These are phyloP conservation scores for Lentinus polychrous DNA, from an alignment of 1,284 basidiomycete genomes.

Conservation along the genomic window DNA sequence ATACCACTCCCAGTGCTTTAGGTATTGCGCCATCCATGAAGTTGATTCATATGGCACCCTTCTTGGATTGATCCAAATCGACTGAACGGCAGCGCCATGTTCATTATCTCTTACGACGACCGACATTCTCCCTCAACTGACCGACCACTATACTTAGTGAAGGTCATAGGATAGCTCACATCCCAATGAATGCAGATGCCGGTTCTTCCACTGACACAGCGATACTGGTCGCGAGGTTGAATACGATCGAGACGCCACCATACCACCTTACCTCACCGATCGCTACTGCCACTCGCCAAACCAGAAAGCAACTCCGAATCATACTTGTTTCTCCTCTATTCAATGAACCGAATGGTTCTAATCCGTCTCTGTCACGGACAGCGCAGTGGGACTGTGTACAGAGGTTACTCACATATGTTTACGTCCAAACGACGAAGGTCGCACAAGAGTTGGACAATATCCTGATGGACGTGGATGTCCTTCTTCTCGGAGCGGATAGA, in stretches of 20 bases:
- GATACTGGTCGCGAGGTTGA: background rate
- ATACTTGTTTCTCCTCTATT: conserved; percentile 57
- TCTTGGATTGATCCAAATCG: too few relatives aligned
- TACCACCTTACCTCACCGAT: conserved; percentile 42
- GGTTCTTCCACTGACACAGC: background rate
- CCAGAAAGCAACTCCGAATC: conserved; percentile 47
- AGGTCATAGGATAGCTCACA: too few relatives aligned
- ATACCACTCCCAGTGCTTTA: too few relatives aligned
- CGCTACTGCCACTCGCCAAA: conserved; percentile 37
- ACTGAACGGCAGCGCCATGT: too few relatives aligned
- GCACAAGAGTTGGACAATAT: conserved; percentile 61
- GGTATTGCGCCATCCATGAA: too few relatives aligned
- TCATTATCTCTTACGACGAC: too few relatives aligned
- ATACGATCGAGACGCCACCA: conserved; percentile 1
- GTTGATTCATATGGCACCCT: too few relatives aligned
- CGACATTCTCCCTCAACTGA: too few relatives aligned
- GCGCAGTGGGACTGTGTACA: conserved; percentile 55
- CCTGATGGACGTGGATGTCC: conserved; percentile 63
- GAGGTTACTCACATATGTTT: conserved; percentile 62
- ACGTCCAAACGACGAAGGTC: conserved; percentile 65
- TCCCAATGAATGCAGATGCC: too few relatives aligned
- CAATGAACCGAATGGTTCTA: conserved; percentile 15
- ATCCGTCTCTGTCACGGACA: conserved; percentile 37
- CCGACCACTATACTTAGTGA: too few relatives aligned
- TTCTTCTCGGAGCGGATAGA: conserved; percentile 46